Conservation (phyloP, 2,329 filamentous ascomycete species). For the Verticillium dahliae region DNA sequence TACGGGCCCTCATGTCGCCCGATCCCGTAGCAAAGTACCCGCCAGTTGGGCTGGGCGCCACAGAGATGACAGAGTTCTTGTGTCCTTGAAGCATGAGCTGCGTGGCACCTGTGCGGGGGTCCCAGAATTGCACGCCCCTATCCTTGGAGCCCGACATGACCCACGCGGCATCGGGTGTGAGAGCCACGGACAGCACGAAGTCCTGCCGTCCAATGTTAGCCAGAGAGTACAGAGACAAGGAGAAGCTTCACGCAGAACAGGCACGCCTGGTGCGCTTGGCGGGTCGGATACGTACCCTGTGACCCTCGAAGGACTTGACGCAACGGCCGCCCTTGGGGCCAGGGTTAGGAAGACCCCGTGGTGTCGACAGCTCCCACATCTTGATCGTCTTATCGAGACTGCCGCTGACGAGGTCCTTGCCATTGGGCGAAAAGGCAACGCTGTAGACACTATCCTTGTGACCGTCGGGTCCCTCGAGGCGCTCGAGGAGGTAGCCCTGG, state of each 20-base stretch:
- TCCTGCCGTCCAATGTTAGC: conserved; percentile 52
- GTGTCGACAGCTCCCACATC: conserved; percentile 89
- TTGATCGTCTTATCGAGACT: conserved; percentile 98
- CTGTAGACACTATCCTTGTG: conserved; percentile 97
- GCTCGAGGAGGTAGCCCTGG: conserved; percentile 79
- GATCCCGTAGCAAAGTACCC: conserved; percentile 92
- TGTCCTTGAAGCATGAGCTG: conserved; percentile 98
- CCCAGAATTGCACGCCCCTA: conserved; percentile 97
- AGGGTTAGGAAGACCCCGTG: conserved; percentile 59
- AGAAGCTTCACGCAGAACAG: too few relatives aligned
- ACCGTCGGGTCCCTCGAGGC: conserved; percentile 85
- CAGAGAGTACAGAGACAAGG: background rate
- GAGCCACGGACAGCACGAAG: conserved; percentile 91
- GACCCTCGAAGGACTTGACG: conserved; percentile 93
- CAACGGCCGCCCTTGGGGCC: conserved; percentile 83
- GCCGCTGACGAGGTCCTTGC: conserved; percentile 87
- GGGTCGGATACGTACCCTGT: conserved; percentile 58
- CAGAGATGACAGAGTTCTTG: conserved; percentile 97
- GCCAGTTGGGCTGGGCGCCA: conserved; percentile 85
- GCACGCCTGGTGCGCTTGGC: too few relatives aligned
- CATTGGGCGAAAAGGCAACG: conserved; percentile 91
- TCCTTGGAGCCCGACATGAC: conserved; percentile 97
- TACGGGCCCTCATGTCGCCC: conserved; percentile 94
- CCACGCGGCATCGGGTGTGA: conserved; percentile 92
- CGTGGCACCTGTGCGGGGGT: conserved; percentile 84